These are phyloP conservation scores for Trebouxia sp. DNA, from an alignment of 139 green algal genomes.

Conservation along the genomic window DNA sequence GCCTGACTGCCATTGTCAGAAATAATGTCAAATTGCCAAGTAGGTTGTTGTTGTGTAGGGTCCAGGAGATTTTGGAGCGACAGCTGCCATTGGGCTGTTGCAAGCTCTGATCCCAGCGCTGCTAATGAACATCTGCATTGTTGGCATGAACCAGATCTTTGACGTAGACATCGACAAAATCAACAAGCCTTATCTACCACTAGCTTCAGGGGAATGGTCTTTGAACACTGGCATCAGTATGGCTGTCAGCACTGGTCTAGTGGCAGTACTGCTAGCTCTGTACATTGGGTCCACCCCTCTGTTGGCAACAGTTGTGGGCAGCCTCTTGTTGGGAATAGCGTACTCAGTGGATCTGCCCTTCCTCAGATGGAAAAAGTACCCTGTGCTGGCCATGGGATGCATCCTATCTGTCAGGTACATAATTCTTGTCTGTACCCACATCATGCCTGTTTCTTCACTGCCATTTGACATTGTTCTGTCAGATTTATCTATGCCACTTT, in stretches of 20 bases:
- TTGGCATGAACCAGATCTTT: constrained; percentile 75
- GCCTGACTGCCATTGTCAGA: not conserved
- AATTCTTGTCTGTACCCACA: no score
- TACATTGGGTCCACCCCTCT: constrained; percentile 52
- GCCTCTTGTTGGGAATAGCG: constrained; percentile 79
- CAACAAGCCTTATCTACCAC: constrained; percentile 97
- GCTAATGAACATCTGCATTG: constrained; percentile 94
- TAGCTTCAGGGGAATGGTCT: constrained; percentile 86
- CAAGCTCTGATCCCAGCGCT: constrained; percentile 82
- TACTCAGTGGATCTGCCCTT: constrained; percentile 89
- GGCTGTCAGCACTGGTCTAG: constrained; percentile 34
- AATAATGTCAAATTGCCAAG: no score
- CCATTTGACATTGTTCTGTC: no score
- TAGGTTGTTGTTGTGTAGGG: not conserved
- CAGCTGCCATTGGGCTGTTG: constrained; percentile 1
- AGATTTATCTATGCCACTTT: not conserved
- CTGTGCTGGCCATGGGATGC: constrained; percentile 79
- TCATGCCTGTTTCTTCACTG: no score
- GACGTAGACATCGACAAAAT: constrained; percentile 91
- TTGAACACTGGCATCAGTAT: constrained; percentile 48
- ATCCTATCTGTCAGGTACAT: constrained; percentile 78
- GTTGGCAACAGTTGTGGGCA: constrained; percentile 73
- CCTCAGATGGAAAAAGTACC: constrained; percentile 91
- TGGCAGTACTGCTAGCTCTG: constrained; percentile 11
- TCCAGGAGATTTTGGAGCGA: not conserved